Evolutionary conservation across 371 early-diverging fungal genomes (phyloP).

Genomic region (Syncephalastrum racemosum): DNA sequence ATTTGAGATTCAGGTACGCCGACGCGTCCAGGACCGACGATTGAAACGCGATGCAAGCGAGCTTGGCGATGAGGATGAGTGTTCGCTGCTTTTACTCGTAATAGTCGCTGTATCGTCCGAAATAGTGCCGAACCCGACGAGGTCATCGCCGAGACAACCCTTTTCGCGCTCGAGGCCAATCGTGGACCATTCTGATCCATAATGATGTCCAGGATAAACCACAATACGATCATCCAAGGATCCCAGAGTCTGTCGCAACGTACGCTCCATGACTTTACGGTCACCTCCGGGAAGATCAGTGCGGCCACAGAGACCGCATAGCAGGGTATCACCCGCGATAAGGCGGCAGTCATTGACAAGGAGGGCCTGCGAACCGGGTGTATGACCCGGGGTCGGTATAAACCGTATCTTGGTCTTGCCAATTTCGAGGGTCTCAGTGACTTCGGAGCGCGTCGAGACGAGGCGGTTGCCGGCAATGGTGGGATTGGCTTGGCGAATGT

Average conservation of each 20-base stretch:
- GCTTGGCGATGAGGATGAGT: too few relatives aligned
- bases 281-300: conserved; percentile 79
- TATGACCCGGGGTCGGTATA: conserved; percentile 90
- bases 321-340: conserved; percentile 86
- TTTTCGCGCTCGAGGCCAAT: conserved; percentile 62
- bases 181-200: conserved; percentile 79
- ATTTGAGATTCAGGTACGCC: too few relatives aligned
- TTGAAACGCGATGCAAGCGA: too few relatives aligned
- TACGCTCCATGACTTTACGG: conserved; percentile 61
- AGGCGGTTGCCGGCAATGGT: conserved; percentile 61
- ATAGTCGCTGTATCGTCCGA: neutral
- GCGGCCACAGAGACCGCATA: conserved; percentile 77
- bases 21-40: too few relatives aligned
- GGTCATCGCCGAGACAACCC: conserved; percentile 52
- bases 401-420: conserved; percentile 61
- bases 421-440: conserved; percentile 57
- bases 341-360: conserved; percentile 74
- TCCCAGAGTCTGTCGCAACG: conserved; percentile 61
- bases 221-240: conserved; percentile 65
- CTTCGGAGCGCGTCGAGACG: conserved; percentile 52
- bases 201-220: conserved; percentile 87
- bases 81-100: too few relatives aligned
- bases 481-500: conserved; percentile 67
- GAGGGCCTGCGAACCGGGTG: conserved; percentile 83
- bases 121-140: conserved; percentile 43